phyloP scores from a whole-genome alignment of 2,329 filamentous ascomycete species.

The Plenodomus biglobosus region DNA sequence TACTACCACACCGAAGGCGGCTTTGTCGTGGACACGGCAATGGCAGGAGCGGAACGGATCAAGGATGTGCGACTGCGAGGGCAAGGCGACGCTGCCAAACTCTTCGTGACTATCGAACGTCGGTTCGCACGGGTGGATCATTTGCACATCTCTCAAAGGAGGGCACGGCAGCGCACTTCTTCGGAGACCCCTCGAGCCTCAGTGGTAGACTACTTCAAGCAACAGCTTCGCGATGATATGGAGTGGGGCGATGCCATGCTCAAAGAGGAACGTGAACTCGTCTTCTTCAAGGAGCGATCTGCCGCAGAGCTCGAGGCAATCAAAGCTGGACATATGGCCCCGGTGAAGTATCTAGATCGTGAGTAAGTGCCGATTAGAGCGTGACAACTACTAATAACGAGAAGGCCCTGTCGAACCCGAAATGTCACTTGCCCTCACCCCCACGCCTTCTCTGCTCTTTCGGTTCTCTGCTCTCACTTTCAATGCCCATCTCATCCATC shows the following conservation, averaged over 20 bases:
- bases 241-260: constrained; percentile 46
- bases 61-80: constrained; percentile 55
- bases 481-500: constrained; percentile 90
- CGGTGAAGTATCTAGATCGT: constrained; percentile 45
- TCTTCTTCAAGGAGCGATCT: constrained; percentile 61
- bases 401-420: constrained; percentile 55
- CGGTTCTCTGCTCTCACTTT: constrained; percentile 83
- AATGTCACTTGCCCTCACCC: constrained; percentile 62
- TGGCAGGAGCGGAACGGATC: constrained; percentile 49
- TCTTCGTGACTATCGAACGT: constrained; percentile 64
- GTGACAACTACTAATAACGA: constrained; percentile 11
- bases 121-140: constrained; percentile 44
- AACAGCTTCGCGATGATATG: constrained; percentile 8
- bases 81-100: constrained; percentile 50
- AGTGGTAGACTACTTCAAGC: neutral
- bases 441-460: constrained; percentile 74
- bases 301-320: constrained; percentile 41
- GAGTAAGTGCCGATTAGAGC: constrained; percentile 4
- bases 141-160: constrained; percentile 15
- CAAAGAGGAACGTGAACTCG: constrained; percentile 62
- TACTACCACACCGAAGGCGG: constrained; percentile 9
- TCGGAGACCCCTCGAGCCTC: neutral
- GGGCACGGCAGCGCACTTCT: neutral
- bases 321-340: constrained; percentile 26
- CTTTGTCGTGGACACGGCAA: constrained; percentile 14